Base-by-base conservation (phyloP, 2,329 filamentous ascomycete species). In the Hypoxylon rubiginosum region DNA sequence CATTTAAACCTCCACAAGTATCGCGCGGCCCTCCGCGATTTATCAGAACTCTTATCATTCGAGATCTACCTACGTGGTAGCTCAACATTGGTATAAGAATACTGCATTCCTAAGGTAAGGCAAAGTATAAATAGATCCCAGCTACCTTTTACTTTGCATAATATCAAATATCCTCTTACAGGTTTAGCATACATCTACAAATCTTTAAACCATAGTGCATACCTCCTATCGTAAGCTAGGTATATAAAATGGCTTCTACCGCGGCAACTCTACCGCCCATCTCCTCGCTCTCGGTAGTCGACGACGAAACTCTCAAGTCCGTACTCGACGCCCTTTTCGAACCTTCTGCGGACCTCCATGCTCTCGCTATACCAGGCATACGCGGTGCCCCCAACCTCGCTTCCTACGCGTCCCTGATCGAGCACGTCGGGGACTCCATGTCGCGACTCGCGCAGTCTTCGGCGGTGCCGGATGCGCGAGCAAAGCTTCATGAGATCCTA, bases 261-360 rank as follows among this genome's bases (percentile, higher is more conserved):
- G 24, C 50, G 13, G 28, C 46, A 58, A 74, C 69, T 50, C 84
- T 96, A 6, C 92, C 92, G 11, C 76, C 84, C 28, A 82, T 90
- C 72, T 76, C 82, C 49, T 79, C 81, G 13, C 81, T 97, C 41
- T 81, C 84, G 26, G 79, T 81, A 50, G 85, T 90, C 52, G 76
- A 88, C 17, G 83, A 87, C 30, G 73, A 82, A 28, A 81, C 85
- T 19, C 85, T 91, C 60, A 84, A 83, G 39, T 75, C 79, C 4
- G 82, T 90, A 53, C 86, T 97, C 52, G 92, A 97, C 79, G 84
- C 90, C 3, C 89, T 97, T 64, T 97, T 97, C 79, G 94, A 97
- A 77, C 92, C 92, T 15, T 94, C 91, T 58, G 82, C 86, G 0
- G 87, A 90, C 54, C 88, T 97, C 1, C 93, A 95, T 78, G 83